Evolutionary conservation across 257 asterid genomes (phyloP).

Genomic region (Capsicum rhomboideum): DNA sequence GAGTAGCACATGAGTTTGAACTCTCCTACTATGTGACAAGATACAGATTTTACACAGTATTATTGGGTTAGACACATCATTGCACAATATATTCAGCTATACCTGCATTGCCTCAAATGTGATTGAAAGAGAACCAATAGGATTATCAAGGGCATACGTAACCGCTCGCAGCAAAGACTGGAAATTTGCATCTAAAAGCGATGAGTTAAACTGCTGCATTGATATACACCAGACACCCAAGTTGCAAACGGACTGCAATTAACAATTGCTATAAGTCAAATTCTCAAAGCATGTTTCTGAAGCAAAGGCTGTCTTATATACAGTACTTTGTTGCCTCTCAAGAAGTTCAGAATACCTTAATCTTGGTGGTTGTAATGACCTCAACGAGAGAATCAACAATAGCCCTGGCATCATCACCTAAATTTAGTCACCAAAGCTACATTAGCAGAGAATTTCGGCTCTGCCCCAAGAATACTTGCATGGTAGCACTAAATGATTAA

Average conservation of each 20-base stretch:
- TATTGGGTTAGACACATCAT: background rate
- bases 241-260: conserved; percentile 68
- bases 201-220: conserved; percentile 47
- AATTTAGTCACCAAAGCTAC: conserved; percentile 7
- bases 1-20: background rate
- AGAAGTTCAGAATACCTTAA: conserved; percentile 36
- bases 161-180: conserved; percentile 48
- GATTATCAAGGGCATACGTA: conserved; percentile 67
- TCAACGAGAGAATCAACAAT: conserved; percentile 52
- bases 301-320: background rate
- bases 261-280: conserved; percentile 9
- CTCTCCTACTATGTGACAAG: background rate
- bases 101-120: conserved; percentile 91
- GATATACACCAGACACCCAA: conserved; percentile 83
- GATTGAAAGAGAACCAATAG: conserved; percentile 67
- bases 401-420: conserved; percentile 43
- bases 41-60: background rate
- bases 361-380: conserved; percentile 47
- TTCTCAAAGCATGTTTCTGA: background rate
- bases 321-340: background rate
- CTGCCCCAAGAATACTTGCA: background rate
- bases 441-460: background rate
- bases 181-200: conserved; percentile 39
- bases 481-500: background rate
- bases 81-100: background rate